These are phyloP conservation scores for Chaetoscypha palmicola DNA, from an alignment of 2,329 filamentous ascomycete genomes.

Conservation along the genomic window DNA sequence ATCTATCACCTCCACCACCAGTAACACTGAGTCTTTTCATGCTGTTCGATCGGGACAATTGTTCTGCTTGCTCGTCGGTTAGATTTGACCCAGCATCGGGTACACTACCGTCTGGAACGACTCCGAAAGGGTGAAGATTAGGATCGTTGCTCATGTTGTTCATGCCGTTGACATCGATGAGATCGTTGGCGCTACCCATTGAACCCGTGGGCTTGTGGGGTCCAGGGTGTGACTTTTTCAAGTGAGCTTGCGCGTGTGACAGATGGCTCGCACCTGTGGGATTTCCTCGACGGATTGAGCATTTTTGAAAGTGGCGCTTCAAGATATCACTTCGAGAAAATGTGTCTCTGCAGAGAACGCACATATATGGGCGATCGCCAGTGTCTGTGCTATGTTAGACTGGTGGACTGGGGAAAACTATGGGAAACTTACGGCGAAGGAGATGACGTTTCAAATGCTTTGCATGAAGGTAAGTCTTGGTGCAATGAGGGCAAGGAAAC, in stretches of 20 bases:
- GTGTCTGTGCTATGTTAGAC: constrained; percentile 58
- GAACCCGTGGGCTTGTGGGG: constrained; percentile 48
- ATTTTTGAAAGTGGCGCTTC: constrained; percentile 99
- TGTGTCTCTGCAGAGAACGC: constrained; percentile 93
- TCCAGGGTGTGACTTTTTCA: constrained; percentile 64
- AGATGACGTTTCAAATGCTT: constrained; percentile 98
- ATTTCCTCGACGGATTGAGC: constrained; percentile 91
- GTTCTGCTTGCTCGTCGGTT: constrained; percentile 56
- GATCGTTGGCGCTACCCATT: constrained; percentile 54
- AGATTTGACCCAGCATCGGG: constrained; percentile 31
- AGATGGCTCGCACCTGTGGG: constrained; percentile 91
- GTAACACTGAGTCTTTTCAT: constrained; percentile 51
- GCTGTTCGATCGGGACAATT: constrained; percentile 55
- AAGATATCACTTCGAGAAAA: constrained; percentile 97
- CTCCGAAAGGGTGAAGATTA: constrained; percentile 51
- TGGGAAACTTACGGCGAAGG: constrained; percentile 72
- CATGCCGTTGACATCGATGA: constrained; percentile 41
- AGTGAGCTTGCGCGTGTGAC: constrained; percentile 83
- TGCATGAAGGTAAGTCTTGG: constrained; percentile 93
- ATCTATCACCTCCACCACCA: constrained; percentile 48
- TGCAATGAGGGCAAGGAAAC: constrained; percentile 96
- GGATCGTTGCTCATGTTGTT: constrained; percentile 44
- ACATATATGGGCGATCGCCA: constrained; percentile 96
- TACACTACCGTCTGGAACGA: constrained; percentile 38
- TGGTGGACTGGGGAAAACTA: constrained; percentile 1